Percentiles rank a stretch among this genome's conserved stretches.
These are phyloP conservation scores for Phytophthora brassicae DNA, from an alignment of 352 stramenopile species.

Conservation along the genomic window DNA sequence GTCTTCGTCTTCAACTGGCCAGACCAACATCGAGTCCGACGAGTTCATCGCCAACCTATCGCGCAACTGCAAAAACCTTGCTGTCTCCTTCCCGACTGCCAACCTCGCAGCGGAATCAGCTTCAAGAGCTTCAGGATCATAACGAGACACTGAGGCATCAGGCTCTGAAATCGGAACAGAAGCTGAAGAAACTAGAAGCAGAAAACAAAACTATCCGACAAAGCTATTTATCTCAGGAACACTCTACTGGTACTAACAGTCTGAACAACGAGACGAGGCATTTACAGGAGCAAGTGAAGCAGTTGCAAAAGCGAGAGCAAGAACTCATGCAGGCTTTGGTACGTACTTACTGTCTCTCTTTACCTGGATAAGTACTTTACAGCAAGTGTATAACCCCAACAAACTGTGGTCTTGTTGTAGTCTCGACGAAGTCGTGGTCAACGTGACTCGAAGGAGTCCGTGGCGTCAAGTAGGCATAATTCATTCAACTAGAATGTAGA, in stretches of 20 bases:
- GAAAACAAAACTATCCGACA: slow-evolving; percentile 52
- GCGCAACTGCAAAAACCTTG: neutral
- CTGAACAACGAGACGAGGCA: slow-evolving; percentile 33
- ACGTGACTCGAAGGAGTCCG: slow-evolving; percentile 28
- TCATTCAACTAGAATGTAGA: neutral
- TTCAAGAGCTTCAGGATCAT: slow-evolving; percentile 63
- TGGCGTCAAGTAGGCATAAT: slow-evolving; percentile 3
- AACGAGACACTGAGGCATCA: slow-evolving; percentile 52
- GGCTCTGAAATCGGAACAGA: slow-evolving; percentile 28
- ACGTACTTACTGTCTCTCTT: slow-evolving; percentile 17
- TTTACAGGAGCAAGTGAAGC: slow-evolving; percentile 59
- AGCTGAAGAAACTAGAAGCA: slow-evolving; percentile 35
- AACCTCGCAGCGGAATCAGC: slow-evolving; percentile 41
- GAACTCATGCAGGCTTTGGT: slow-evolving; percentile 84
- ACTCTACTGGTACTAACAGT: slow-evolving; percentile 13
- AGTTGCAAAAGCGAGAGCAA: slow-evolving; percentile 76
- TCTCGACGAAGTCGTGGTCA: slow-evolving; percentile 53
- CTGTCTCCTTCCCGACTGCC: slow-evolving; percentile 14
- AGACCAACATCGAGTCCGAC: slow-evolving; percentile 1
- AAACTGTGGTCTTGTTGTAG: slow-evolving; percentile 23
- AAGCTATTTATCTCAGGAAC: slow-evolving; percentile 4
- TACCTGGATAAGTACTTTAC: too few relatives aligned
- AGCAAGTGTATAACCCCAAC: neutral
- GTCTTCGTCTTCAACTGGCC: slow-evolving; percentile 45
- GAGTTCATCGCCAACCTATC: slow-evolving; percentile 3